Percentiles rank a stretch among this genome's conserved stretches.
Evolutionary conservation across 2,329 filamentous ascomycete species (phyloP).

Genomic region (Colletotrichum orbiculare): DNA sequence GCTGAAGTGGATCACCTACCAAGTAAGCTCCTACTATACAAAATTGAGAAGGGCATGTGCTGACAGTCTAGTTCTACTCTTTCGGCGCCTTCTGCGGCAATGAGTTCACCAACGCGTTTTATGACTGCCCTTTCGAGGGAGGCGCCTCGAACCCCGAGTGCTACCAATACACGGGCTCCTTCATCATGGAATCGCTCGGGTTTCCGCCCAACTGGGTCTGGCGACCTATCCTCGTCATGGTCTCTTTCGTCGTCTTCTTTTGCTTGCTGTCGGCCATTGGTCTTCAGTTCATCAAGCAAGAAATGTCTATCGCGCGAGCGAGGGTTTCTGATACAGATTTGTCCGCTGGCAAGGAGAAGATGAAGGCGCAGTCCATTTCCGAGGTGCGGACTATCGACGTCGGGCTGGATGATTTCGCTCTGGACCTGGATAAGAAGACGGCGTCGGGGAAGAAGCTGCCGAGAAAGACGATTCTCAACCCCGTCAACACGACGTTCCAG

Average conservation of each 20-base stretch:
- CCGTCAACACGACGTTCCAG: constrained; percentile 73
- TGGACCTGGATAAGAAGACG: constrained; percentile 72
- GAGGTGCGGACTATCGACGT: constrained; percentile 72
- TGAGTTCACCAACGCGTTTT: constrained; percentile 78
- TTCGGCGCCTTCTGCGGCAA: constrained; percentile 79
- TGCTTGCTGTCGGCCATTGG: constrained; percentile 69
- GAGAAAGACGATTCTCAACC: constrained; percentile 71
- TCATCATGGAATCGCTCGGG: constrained; percentile 75
- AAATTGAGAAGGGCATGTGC: constrained; percentile 2
- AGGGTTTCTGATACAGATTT: constrained; percentile 69
- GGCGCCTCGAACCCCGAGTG: constrained; percentile 74
- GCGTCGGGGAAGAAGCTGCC: constrained; percentile 62
- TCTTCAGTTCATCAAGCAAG: constrained; percentile 72
- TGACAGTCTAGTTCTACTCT: constrained; percentile 68
- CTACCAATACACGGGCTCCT: constrained; percentile 74
- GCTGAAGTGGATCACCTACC: constrained; percentile 76
- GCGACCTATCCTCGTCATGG: constrained; percentile 71
- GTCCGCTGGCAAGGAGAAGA: constrained; percentile 77
- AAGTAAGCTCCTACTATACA: constrained; percentile 51
- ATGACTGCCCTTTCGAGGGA: constrained; percentile 74
- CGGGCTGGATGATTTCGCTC: constrained; percentile 70
- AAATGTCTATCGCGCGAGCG: constrained; percentile 76
- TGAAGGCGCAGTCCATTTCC: constrained; percentile 63
- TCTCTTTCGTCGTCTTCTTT: constrained; percentile 73
- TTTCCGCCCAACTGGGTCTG: constrained; percentile 76